Conservation (phyloP, 2,329 filamentous ascomycete species). For the Exophiala bonariae region DNA sequence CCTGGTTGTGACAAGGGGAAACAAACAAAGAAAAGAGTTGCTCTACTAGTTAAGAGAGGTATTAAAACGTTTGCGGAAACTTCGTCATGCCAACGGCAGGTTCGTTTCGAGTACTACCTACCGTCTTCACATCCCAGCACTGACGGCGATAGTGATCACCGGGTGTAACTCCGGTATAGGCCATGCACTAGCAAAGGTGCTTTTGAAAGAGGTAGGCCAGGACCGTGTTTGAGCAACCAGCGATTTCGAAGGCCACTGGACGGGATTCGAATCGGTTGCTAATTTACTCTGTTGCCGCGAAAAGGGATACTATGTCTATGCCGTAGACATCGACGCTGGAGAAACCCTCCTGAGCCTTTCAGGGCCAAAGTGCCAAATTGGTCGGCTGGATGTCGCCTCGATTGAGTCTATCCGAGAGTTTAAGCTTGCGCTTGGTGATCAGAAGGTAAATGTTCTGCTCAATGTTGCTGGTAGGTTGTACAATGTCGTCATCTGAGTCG, state of each 20-base stretch:
- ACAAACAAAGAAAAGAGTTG: no score
- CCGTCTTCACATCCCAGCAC: no score
- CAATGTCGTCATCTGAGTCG: no score
- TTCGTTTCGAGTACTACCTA: neutral
- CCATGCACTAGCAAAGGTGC: conserved; percentile 31
- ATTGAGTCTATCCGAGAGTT: conserved; percentile 25
- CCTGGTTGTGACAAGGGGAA: no score
- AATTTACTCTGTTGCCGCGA: no score
- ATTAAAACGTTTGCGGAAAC: no score
- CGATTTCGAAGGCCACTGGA: no score
- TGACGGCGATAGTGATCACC: conserved; percentile 40
- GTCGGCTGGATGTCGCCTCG: conserved; percentile 22
- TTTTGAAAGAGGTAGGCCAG: conserved; percentile 21
- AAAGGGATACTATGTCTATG: conserved; percentile 23
- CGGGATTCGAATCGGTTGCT: no score
- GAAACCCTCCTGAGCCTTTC: conserved; percentile 13
- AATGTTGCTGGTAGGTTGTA: conserved; percentile 23
- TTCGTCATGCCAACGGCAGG: no score
- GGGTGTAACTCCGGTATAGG: conserved; percentile 43
- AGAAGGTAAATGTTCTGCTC: conserved; percentile 22
- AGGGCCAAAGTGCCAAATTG: conserved; percentile 5
- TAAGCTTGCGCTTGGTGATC: conserved; percentile 20
- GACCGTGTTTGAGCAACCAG: no score
- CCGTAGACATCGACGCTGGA: conserved; percentile 14
- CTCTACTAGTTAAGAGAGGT: no score